Percentiles rank a stretch among this genome's conserved stretches.
Conservation (phyloP, 2,329 filamentous ascomycete genomes). For the Aspergillus sp. region DNA sequence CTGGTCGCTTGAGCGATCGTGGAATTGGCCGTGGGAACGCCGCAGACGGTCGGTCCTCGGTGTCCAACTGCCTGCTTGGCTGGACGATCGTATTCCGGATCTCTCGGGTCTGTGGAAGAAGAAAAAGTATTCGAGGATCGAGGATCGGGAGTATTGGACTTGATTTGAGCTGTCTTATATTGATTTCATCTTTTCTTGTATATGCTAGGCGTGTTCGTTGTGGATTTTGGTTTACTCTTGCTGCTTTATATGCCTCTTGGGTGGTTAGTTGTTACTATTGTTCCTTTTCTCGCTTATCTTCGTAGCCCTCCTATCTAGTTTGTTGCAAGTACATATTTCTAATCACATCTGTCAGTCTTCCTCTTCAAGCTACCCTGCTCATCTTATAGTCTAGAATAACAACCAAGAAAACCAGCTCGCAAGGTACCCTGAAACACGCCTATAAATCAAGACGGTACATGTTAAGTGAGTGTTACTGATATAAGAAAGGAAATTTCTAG, state of each 20-base stretch:
- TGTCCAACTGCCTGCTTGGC: not conserved
- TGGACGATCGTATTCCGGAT: not conserved
- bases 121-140: not conserved
- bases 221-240: not conserved
- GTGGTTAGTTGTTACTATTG: not conserved
- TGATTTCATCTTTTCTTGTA: not conserved
- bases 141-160: not conserved
- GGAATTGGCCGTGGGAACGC: constrained; percentile 11
- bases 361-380: no score
- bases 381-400: no score
- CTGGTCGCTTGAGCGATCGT: not conserved
- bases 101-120: not conserved
- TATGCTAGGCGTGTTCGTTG: not conserved
- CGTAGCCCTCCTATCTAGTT: not conserved
- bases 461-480: no score
- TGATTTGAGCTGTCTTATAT: not conserved
- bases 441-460: no score
- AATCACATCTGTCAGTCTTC: not conserved
- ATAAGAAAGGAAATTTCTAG: no score
- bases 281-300: not conserved
- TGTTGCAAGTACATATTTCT: not conserved
- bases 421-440: no score
- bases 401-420: no score
- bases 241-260: not conserved
- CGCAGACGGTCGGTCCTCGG: constrained; percentile 4